Percentiles rank a stretch among this genome's conserved stretches.
phyloP scores from a whole-genome alignment of 495 filamentous ascomycete genomes.

The Penicillium manginii region DNA sequence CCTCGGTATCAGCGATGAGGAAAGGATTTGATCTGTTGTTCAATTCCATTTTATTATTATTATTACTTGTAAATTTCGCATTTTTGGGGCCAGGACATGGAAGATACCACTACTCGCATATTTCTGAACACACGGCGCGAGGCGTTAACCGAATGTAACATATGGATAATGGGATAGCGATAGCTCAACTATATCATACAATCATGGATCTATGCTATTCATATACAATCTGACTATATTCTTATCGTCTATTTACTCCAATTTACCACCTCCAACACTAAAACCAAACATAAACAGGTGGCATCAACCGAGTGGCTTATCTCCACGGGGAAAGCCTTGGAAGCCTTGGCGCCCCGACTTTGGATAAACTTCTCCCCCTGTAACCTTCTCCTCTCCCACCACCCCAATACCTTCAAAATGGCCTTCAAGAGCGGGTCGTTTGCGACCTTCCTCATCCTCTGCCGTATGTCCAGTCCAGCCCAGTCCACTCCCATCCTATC shows the following conservation, averaged over 20 bases:
- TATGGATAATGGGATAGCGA: slow-evolving; percentile 1
- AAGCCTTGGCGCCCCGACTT: not conserved
- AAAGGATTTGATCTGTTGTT: slow-evolving; percentile 11
- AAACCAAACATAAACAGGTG: not conserved
- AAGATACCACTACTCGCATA: slow-evolving; percentile 41
- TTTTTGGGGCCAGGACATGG: slow-evolving; percentile 28
- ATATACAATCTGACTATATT: too few relatives aligned
- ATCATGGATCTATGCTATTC: not conserved
- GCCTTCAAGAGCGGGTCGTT: slow-evolving; percentile 61
- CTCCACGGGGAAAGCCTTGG: slow-evolving; percentile 1
- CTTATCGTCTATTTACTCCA: not conserved
- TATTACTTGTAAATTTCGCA: slow-evolving; percentile 30
- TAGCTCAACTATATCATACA: not conserved
- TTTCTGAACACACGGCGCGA: slow-evolving; percentile 21
- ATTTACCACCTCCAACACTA: not conserved
- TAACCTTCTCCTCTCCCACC: slow-evolving; percentile 9
- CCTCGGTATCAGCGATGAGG: slow-evolving; percentile 52
- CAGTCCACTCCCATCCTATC: too few relatives aligned
- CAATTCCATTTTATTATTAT: slow-evolving; percentile 4
- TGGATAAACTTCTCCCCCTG: slow-evolving; percentile 25
- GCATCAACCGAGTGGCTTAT: not conserved
- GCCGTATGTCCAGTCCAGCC: too few relatives aligned
- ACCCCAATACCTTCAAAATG: slow-evolving; percentile 29
- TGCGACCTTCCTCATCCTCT: slow-evolving; percentile 94
- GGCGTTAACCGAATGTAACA: slow-evolving; percentile 26